Conservation (phyloP, 768 basidiomycete species). For the Hemileccinum rubropunctum region DNA sequence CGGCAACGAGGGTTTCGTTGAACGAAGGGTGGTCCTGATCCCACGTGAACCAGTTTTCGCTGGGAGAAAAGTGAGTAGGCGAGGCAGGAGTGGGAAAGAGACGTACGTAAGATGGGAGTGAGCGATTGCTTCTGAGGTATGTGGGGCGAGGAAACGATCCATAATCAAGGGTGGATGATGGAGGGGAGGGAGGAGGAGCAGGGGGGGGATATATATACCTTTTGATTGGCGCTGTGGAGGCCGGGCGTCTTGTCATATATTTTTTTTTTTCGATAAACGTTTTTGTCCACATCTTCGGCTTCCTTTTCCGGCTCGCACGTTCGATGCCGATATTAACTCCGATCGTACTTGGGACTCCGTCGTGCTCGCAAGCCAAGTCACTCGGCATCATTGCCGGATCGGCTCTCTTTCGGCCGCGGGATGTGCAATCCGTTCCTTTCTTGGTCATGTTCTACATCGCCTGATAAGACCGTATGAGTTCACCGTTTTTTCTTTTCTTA, state of each 20-base stretch:
- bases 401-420: too few species aligned
- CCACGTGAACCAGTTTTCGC: constrained; percentile 69
- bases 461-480: too few species aligned
- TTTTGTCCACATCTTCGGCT: constrained; percentile 12
- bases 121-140: constrained; percentile 72
- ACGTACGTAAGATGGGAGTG: constrained; percentile 66
- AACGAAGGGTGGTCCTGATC: constrained; percentile 67
- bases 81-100: background rate
- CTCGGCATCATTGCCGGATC: background rate
- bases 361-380: background rate
- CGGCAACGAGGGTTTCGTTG: constrained; percentile 71
- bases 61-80: constrained; percentile 30
- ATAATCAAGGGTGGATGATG: constrained; percentile 31
- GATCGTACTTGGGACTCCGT: background rate
- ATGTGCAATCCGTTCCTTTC: too few species aligned
- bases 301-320: constrained; percentile 29
- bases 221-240: constrained; percentile 9
- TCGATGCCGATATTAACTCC: constrained; percentile 8
- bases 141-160: constrained; percentile 71
- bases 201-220: constrained; percentile 7
- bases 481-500: too few species aligned
- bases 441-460: too few species aligned
- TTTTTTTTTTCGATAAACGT: constrained; percentile 14
- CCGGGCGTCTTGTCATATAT: background rate
- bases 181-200: background rate